Evolutionary conservation across 192 early-diverging fungal species (phyloP), one percentile per base, ranked within the genome.

Genomic region (Coemansia sp.): DNA sequence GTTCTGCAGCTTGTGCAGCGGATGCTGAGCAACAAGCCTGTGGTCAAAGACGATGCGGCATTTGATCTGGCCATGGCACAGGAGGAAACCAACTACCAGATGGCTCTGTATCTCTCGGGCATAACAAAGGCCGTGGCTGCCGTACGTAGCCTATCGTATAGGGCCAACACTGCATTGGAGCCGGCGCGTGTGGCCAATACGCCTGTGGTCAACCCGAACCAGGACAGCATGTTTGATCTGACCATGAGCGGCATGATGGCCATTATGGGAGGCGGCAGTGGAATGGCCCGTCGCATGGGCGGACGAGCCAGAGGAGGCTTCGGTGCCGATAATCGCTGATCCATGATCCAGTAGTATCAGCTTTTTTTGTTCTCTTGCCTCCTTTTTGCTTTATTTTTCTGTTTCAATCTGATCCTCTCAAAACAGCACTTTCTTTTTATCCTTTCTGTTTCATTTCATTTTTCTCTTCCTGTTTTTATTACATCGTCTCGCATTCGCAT

Each of bases 1-100:
- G 72, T 82, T 13, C 11, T 82, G 66, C 80, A 82, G 65, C 68
- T 73, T 2, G 80, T 82, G 10, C 74, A 82, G 69, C 74, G 75
- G 21, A 72, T 77, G 62, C 80, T 82, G 21, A 73, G 75, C 60
- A 82, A 77, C 56, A 47, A 51, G 56, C 72, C 80, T 12, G 80
- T 77, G 4, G 66, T 82, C 39, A 68, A 61, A 26, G 64, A 64
- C 45, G 80, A 82, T 60, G 68, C 58, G 41, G n/a, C 69, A 48
- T 82, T 82, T 55, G 69, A 74, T 10, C 62, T 74, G 71, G 80
- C 80, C 1, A 69, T 68, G 72, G 54, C 62, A 47, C 80, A 82
- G 51, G 80, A 82, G 66, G 75, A 77, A 52, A 82, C 80, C 16
- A 77, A 82, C 66, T 82, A 45, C 72, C 71, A 77, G 42, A 46